Percentiles rank a stretch among this genome's conserved stretches.
Evolutionary conservation across 2,329 filamentous ascomycete species (phyloP).

Genomic region (Epichloe sibirici): DNA sequence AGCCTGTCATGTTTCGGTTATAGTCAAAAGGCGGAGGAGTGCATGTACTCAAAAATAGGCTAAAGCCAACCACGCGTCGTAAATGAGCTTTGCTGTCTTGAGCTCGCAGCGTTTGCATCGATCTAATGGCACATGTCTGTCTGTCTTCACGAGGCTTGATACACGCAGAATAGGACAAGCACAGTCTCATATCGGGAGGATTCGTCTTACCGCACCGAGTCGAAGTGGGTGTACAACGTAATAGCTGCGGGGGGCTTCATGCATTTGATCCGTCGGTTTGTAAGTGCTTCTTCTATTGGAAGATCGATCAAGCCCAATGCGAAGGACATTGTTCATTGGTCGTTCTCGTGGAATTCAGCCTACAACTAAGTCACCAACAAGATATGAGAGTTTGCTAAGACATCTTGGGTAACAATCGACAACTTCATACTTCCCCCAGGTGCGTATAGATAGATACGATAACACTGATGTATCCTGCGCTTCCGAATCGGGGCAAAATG

Average conservation of each 20-base stretch:
- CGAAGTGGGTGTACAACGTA: neutral
- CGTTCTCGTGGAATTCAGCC: neutral
- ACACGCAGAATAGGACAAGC: neutral
- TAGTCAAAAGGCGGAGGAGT: no score
- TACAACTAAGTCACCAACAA: neutral
- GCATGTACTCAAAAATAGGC: no score
- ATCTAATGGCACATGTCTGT: no score
- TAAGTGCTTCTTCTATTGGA: neutral
- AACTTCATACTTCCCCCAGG: no score
- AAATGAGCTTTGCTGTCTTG: no score
- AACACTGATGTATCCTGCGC: neutral
- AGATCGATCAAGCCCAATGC: neutral
- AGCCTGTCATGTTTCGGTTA: no score
- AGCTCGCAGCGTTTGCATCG: no score
- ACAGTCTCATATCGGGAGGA: neutral
- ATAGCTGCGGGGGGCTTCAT: neutral
- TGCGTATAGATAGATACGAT: neutral
- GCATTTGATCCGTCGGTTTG: neutral
- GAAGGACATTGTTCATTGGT: neutral
- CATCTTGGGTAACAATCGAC: neutral
- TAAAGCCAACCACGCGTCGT: no score
- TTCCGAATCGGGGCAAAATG: neutral
- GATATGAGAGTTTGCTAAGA: neutral
- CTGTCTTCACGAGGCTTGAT: neutral
- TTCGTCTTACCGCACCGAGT: neutral